Percentiles rank a stretch among this genome's conserved stretches.
Evolutionary conservation across 768 basidiomycete genomes (phyloP).

Genomic region (Kwoniella shandongensis): DNA sequence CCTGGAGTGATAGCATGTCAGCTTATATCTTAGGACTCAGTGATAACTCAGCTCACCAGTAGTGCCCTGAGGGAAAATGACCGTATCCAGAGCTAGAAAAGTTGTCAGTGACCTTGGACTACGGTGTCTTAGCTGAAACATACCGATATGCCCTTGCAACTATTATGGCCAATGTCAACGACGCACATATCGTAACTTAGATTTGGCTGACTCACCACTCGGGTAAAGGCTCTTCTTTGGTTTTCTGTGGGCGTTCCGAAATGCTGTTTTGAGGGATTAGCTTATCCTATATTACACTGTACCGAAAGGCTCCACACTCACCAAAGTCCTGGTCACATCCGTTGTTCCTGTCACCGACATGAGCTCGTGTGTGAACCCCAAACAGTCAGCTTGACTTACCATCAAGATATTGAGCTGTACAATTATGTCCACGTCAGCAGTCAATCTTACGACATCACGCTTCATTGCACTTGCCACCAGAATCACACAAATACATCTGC

Average conservation of each 20-base stretch:
- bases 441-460: neutral
- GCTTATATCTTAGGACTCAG: neutral
- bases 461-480: slow-evolving; percentile 63
- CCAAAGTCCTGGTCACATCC: slow-evolving; percentile 87
- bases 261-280: slow-evolving; percentile 59
- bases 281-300: neutral
- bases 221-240: slow-evolving; percentile 83
- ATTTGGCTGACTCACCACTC: slow-evolving; percentile 59
- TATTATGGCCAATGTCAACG: slow-evolving; percentile 15
- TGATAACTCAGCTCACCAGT: slow-evolving; percentile 53
- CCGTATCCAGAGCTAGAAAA: slow-evolving; percentile 69
- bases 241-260: slow-evolving; percentile 81
- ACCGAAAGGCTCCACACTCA: slow-evolving; percentile 50
- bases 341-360: slow-evolving; percentile 65
- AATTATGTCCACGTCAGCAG: slow-evolving; percentile 2
- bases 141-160: slow-evolving; percentile 55
- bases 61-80: slow-evolving; percentile 68
- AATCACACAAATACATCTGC: slow-evolving; percentile 76
- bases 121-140: slow-evolving; percentile 3
- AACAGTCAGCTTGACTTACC: too few species aligned
- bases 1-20: slow-evolving; percentile 57
- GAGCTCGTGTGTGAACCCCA: slow-evolving; percentile 13
- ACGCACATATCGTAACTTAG: slow-evolving; percentile 57
- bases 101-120: neutral
- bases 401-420: slow-evolving; percentile 74